Base-by-base conservation (phyloP, 495 filamentous ascomycete species). In the Aspergillus funiculosus region DNA sequence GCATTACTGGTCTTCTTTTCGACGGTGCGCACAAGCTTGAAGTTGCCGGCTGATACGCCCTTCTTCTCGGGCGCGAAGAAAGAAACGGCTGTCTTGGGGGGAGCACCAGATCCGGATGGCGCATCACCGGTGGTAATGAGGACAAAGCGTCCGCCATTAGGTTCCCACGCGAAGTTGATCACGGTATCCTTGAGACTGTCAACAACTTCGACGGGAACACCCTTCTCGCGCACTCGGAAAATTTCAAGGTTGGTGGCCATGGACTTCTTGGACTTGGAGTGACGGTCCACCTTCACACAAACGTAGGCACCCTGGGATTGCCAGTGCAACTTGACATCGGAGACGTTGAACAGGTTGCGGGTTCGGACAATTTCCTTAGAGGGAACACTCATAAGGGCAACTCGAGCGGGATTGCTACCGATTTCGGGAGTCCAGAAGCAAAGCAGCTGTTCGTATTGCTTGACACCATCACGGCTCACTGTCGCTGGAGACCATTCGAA, bases 1-100 rank as follows among this genome's bases (percentile, higher is more conserved):
- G 86, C 94, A 59, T 98, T 98, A 77, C 83, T 94, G 66, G 89
- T 98, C 78, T 95, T 96, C 81, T 95, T 95, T 54, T 98, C 92
- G 15, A 94, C 75, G 0, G 89, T 96, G 30, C 86, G 81, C 44
- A 97, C 81, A 52, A 90, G 85, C 75, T 87, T 92, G 77, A 95
- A 98, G 74, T 94, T 95, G 39, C 92, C 92, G 14, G 86, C 72
- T 8, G 74, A 72, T 26, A 73, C 62, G 27, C 74, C 80, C 76
- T 96, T 96, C 72, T 94, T 95, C 66, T 98, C 92, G 1, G 92
- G 87, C 47, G 87, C 90, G 71, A 91, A 98, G 81, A 98, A 98
- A 14, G 87, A 80, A 11, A 97, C 90, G 1, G 87, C 76, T 6
- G 91, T 95, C 73, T 96, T 96, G 50, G 92, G 91, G n/a, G 86